Conservation (phyloP, 495 filamentous ascomycete species). For the Cercophora sp. region DNA sequence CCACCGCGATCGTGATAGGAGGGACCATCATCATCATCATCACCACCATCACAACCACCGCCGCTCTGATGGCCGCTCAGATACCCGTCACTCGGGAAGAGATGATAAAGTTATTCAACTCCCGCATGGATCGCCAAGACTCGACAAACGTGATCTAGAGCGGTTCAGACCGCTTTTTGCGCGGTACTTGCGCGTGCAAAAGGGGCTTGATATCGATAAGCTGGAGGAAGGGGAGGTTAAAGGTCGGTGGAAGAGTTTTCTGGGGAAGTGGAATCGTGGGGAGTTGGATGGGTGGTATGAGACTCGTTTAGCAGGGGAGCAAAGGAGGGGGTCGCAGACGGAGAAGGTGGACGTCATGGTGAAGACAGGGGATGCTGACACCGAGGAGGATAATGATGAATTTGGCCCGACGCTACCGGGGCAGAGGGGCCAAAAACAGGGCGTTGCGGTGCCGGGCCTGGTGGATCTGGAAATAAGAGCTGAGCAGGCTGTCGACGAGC, state of each 20-base stretch:
- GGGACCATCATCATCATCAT: not conserved
- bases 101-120: constrained; percentile 32
- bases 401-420: constrained; percentile 69
- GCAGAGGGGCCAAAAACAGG: constrained; percentile 24
- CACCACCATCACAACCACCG: not conserved
- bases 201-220: constrained; percentile 60
- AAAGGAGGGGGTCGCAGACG: constrained; percentile 13
- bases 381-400: constrained; percentile 51
- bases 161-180: constrained; percentile 69
- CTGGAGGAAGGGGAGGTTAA: constrained; percentile 65
- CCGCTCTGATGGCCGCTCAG: not conserved
- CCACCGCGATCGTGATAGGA: not conserved
- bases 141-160: constrained; percentile 62
- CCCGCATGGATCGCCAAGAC: constrained; percentile 60
- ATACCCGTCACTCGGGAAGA: not conserved
- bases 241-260: constrained; percentile 92
- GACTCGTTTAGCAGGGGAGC: constrained; percentile 44
- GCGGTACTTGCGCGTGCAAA: constrained; percentile 87
- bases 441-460: constrained; percentile 69
- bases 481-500: constrained; percentile 50
- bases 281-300: constrained; percentile 96
- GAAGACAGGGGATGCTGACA: constrained; percentile 2
- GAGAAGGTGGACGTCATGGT: not conserved
- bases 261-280: constrained; percentile 88
- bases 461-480: constrained; percentile 68